Percentiles rank a stretch among this genome's conserved stretches.
phyloP scores from a whole-genome alignment of 31 red algal species.

The Asparagopsis taxiformis region DNA sequence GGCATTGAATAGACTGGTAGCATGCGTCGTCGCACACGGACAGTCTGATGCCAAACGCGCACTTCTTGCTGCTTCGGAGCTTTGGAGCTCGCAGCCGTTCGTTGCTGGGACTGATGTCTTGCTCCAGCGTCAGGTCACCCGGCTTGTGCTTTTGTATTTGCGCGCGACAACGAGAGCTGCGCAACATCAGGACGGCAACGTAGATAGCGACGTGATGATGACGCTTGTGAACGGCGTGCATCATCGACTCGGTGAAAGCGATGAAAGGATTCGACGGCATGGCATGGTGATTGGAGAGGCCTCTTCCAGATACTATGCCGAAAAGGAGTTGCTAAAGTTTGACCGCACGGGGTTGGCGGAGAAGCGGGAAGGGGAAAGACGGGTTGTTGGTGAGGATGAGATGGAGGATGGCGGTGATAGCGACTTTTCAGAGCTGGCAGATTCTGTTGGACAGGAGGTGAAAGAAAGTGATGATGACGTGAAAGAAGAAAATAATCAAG shows the following conservation, averaged over 20 bases:
- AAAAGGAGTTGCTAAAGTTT: conserved; percentile 36
- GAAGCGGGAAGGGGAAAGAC: conserved; percentile 10
- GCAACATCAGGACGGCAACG: background rate
- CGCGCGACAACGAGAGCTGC: background rate
- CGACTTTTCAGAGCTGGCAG: conserved; percentile 49
- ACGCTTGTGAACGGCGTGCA: conserved; percentile 46
- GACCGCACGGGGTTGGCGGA: conserved; percentile 16
- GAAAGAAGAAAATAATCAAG: too few species aligned
- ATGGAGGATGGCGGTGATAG: conserved; percentile 50
- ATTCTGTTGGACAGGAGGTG: conserved; percentile 19
- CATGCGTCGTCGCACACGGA: conserved; percentile 6
- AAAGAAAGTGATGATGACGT: too few species aligned
- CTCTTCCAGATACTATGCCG: conserved; percentile 27
- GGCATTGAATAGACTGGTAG: conserved; percentile 20
- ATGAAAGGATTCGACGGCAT: conserved; percentile 45
- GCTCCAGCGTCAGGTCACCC: conserved; percentile 50
- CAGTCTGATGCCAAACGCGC: conserved; percentile 2
- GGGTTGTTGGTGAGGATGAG: conserved; percentile 29
- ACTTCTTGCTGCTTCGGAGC: conserved; percentile 26
- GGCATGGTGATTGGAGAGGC: conserved; percentile 71
- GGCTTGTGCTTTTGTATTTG: conserved; percentile 54
- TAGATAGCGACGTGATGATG: conserved; percentile 39
- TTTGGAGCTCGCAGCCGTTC: conserved; percentile 45
- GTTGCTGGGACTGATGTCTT: conserved; percentile 23
- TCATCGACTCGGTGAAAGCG: conserved; percentile 26